Evolutionary conservation across 768 basidiomycete species (phyloP), one percentile per base, ranked within the genome.

Genomic region (Leccinum incarnatum): DNA sequence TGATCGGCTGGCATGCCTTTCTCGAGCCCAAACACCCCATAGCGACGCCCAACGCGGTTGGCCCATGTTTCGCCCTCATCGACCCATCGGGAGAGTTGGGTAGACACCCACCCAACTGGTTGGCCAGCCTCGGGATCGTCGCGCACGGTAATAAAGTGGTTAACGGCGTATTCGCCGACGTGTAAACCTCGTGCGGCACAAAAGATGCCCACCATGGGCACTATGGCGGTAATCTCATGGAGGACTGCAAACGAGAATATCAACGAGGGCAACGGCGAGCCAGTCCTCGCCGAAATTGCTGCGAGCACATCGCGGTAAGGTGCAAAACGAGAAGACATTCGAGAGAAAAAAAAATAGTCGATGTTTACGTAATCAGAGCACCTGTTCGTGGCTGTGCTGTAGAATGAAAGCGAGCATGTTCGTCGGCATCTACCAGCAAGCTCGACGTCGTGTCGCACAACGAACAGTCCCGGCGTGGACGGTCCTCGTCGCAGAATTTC

Each of bases 151-250:
- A 37, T 64, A 53, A 84, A 66, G 23, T 74, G 68, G 21, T 74
- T 68, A 27, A 93, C 83, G 57, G 92, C 71, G 40, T 72, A 75
- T 54, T 89, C 86, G 0, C 95, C 94, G 23, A 91, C 70, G 3
- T 88, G 89, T 1, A 91, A 64, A 5, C 81, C 70, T 34, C 87
- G 78, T 9, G 91, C 84, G 0, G 78, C 77, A 67, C 84, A 92
- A 71, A 93, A 96, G 40, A 91, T 69, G 36, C 84, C 82, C 4
- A 88, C 80, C 29, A 95, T 79, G 2, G 94, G 92, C 0, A 85
- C 78, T 53, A 95, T 67, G 0, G 94, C 93, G 0, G 93, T 94
- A 11, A 92, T 62, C 68, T 97, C 94, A 68, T 97, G 95, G 2
- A 97, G 78, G 54, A 95, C 74, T 5, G 83, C 85, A 63, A 97